Conservation (phyloP, 2,329 filamentous ascomycete species). For the Aspergillus texensis region DNA sequence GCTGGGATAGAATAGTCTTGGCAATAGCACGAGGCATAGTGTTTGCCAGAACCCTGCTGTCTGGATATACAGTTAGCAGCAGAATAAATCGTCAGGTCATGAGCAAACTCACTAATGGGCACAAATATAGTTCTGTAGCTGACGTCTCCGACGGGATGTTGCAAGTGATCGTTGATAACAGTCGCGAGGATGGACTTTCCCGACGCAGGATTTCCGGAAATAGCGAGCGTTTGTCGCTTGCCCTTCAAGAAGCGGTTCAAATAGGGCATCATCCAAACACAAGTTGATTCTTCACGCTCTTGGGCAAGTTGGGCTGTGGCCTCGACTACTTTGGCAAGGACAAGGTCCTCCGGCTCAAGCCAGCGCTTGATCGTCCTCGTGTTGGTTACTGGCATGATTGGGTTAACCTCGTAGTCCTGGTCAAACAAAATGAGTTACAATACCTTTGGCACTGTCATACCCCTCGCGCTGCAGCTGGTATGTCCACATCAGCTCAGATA, state of each 20-base stretch:
- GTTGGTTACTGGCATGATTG: slow-evolving; percentile 25
- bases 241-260: slow-evolving; percentile 54
- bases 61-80: slow-evolving; percentile 16
- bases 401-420: neutral
- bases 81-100: neutral
- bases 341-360: slow-evolving; percentile 51
- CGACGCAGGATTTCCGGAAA: slow-evolving; percentile 46
- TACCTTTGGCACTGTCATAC: slow-evolving; percentile 35
- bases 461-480: slow-evolving; percentile 40
- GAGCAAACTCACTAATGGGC: slow-evolving; percentile 34
- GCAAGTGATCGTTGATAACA: slow-evolving; percentile 43
- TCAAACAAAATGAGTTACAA: neutral
- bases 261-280: slow-evolving; percentile 56
- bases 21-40: slow-evolving; percentile 35
- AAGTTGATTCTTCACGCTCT: slow-evolving; percentile 55
- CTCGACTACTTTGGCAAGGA: slow-evolving; percentile 47
- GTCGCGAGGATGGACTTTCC: slow-evolving; percentile 44
- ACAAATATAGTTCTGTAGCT: slow-evolving; percentile 39
- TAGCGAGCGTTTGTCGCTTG: slow-evolving; percentile 46
- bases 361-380: slow-evolving; percentile 39
- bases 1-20: slow-evolving; percentile 40
- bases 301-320: slow-evolving; percentile 46
- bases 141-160: slow-evolving; percentile 40
- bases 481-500: slow-evolving; percentile 44
- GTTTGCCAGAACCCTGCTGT: slow-evolving; percentile 35